Conservation (phyloP, 139 green algal genomes). For the Volvox reticuliferus region DNA sequence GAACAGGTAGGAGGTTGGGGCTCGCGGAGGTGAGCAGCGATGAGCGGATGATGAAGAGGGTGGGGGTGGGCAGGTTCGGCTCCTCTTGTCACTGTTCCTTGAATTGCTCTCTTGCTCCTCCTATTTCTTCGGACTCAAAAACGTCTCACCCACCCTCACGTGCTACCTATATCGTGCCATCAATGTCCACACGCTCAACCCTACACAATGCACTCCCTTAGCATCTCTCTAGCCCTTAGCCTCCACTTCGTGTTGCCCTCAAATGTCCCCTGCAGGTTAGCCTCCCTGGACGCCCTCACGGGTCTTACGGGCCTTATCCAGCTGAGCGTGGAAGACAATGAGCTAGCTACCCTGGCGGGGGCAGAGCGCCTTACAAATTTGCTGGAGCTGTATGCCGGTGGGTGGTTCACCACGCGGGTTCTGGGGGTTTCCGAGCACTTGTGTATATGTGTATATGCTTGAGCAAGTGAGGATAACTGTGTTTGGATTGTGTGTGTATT, state of each 20-base stretch:
- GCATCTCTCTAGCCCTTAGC: too few species aligned
- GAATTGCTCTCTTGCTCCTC: background rate
- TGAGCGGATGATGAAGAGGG: background rate
- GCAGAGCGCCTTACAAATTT: slow-evolving; percentile 63
- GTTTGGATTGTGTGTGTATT: too few species aligned
- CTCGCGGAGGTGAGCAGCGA: background rate
- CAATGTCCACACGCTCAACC: too few species aligned
- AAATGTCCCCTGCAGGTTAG: slow-evolving; percentile 28
- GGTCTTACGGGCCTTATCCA: slow-evolving; percentile 62
- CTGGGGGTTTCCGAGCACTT: background rate
- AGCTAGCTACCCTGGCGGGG: slow-evolving; percentile 69
- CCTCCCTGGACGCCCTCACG: slow-evolving; percentile 54
- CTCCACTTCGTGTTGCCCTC: too few species aligned
- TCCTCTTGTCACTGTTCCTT: background rate
- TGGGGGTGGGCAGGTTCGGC: background rate
- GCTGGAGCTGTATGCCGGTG: slow-evolving; percentile 83
- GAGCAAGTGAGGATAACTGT: background rate
- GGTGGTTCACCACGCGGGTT: background rate
- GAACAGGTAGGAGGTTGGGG: slow-evolving; percentile 28
- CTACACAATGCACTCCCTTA: too few species aligned
- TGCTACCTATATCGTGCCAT: too few species aligned
- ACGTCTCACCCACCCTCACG: background rate
- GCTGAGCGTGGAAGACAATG: slow-evolving; percentile 78
- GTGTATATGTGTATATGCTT: background rate
- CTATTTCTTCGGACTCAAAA: background rate